Evolutionary conservation across 495 filamentous ascomycete genomes (phyloP), one percentile per base, ranked within the genome.

Genomic region (Hyaloscypha finlandica): DNA sequence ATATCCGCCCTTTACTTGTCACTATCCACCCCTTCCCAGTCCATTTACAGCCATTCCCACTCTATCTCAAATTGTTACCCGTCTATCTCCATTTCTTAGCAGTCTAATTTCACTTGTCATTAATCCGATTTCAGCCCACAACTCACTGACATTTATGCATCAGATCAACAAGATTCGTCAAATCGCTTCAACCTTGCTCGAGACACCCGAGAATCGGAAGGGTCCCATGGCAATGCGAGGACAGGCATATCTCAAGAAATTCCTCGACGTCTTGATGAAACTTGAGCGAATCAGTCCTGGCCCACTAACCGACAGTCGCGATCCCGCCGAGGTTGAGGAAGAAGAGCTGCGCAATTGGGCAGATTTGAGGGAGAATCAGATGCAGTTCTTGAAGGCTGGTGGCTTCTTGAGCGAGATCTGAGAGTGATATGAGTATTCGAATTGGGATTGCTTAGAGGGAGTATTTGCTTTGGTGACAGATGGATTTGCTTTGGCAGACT

Each of bases 141-240:
- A 19, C 31, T n/a, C n/a, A n/a, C 60, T 56, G 37, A 59, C 22
- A 19, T 54, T 59, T 14, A 14, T 19, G 0, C 9, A 11, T 19
- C 37, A 81, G 78, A 86, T 86, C 73, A 78, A 80, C 73, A 89
- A 89, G 78, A 88, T 94, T 71, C 87, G 91, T 58, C 86, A 89
- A 75, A 86, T 96, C 52, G 91, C 91, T 22, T 88, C 85, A 14
- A 93, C 90, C 0, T 80, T 96, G 2, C 83, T 94, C 37, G 84
- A 89, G 61, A 80, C 84, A 9, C 83, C 87, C 3, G 80, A 82
- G 14, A 79, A 84, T 45, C 81, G 81, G 6, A 88, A 87, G 69
- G 87, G 85, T 5, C 78, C 79, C 5, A 55, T 85, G 0, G 83
- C 85, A 0, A 68, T 80, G 5, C 81, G 87, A 75, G 84, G 88